Conservation (phyloP, 2,329 filamentous ascomycete genomes). For the Macrophomina phaseolina region DNA sequence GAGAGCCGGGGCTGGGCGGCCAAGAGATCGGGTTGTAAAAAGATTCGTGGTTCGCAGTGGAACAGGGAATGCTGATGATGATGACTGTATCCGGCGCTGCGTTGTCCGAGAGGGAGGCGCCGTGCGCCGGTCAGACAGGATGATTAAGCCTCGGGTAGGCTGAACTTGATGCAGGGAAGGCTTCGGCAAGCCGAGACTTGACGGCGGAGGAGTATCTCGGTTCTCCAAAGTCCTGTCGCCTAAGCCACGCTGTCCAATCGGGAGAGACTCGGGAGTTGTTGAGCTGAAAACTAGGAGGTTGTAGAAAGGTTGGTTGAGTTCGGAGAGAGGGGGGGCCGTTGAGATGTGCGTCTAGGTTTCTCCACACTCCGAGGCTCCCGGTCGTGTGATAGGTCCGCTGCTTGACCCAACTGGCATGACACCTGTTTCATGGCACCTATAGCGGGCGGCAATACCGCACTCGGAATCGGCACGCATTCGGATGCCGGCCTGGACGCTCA, state of each 20-base stretch:
- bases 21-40: background rate
- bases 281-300: background rate
- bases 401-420: background rate
- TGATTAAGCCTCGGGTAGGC: conserved; percentile 3
- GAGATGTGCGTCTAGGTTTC: background rate
- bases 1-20: background rate
- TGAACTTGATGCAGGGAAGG: background rate
- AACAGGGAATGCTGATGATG: background rate
- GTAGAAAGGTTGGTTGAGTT: background rate
- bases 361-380: conserved; percentile 6
- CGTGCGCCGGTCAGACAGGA: conserved; percentile 9
- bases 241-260: background rate
- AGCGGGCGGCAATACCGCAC: no score
- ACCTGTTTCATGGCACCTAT: background rate
- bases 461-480: no score
- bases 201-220: background rate
- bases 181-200: conserved; percentile 11
- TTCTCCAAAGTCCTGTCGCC: conserved; percentile 8
- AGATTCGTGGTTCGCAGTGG: background rate
- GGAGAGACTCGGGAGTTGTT: background rate
- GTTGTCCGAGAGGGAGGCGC: conserved; percentile 20
- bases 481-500: no score
- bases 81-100: conserved; percentile 18
- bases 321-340: conserved; percentile 16
- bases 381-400: background rate